These are phyloP conservation scores for Calonectria crousiana DNA, from an alignment of 2,329 filamentous ascomycete species.

Conservation along the genomic window DNA sequence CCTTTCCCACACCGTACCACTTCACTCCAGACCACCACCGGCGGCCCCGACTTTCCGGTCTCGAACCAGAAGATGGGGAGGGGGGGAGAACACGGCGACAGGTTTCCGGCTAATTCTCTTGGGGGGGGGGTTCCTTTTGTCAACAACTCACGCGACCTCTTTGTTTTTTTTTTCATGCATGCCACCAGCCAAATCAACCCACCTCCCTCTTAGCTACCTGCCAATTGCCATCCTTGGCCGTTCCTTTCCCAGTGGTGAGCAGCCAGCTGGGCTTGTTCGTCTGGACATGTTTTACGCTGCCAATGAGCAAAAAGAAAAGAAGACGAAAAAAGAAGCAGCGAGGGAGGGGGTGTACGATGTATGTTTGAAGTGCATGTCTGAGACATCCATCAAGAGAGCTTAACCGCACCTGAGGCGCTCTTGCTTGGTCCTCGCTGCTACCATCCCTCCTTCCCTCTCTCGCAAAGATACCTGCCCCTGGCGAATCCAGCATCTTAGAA, in stretches of 20 bases:
- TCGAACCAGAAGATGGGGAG: background rate
- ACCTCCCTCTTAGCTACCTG: background rate
- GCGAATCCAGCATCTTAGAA: background rate
- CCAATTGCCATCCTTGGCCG: background rate
- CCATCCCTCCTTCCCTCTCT: background rate
- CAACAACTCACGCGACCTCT: constrained; percentile 25
- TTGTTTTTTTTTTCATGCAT: background rate
- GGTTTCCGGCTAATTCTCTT: background rate
- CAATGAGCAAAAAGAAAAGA: background rate
- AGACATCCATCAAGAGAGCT: background rate
- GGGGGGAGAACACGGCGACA: background rate
- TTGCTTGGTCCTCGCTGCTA: background rate
- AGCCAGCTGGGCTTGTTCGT: background rate
- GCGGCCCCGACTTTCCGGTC: constrained; percentile 1
- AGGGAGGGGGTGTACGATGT: background rate
- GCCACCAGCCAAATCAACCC: background rate
- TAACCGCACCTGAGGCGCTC: background rate
- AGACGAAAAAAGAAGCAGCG: background rate
- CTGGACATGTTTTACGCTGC: background rate
- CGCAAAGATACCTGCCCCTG: background rate
- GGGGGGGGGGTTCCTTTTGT: background rate
- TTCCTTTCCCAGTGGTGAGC: background rate
- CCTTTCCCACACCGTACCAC: no score
- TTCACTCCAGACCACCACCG: background rate
- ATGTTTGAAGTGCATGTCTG: background rate